These are phyloP conservation scores for Tuctoria greenei DNA, from an alignment of 176 grass and related monocot genomes.

Conservation along the genomic window DNA sequence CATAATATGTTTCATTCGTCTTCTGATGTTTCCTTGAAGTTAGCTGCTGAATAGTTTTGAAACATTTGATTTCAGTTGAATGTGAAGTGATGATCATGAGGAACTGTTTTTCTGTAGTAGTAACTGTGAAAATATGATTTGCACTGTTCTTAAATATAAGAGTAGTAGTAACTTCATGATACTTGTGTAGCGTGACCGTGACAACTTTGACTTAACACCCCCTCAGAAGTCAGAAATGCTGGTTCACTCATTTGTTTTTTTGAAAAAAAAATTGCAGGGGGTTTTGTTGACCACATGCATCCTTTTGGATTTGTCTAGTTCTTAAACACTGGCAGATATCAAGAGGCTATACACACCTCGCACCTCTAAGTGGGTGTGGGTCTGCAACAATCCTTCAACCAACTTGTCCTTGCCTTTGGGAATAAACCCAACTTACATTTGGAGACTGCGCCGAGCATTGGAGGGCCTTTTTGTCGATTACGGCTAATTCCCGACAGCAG, in stretches of 20 bases:
- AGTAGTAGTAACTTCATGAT: neutral
- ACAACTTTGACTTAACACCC: neutral
- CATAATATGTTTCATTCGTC: too few relatives aligned
- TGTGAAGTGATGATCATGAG: too few relatives aligned
- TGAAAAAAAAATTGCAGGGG: slow-evolving; percentile 20
- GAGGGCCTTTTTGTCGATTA: slow-evolving; percentile 75
- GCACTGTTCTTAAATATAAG: too few relatives aligned
- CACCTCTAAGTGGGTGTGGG: slow-evolving; percentile 83
- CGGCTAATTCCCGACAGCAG: slow-evolving; percentile 52
- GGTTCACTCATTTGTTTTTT: slow-evolving; percentile 5
- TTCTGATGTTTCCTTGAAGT: too few relatives aligned
- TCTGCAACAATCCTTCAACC: slow-evolving; percentile 36
- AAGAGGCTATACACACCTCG: slow-evolving; percentile 44
- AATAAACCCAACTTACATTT: slow-evolving; percentile 60
- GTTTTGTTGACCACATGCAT: slow-evolving; percentile 15
- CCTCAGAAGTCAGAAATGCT: neutral
- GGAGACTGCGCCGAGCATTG: slow-evolving; percentile 62
- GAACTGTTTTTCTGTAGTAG: too few relatives aligned
- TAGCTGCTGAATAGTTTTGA: too few relatives aligned
- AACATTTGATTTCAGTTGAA: too few relatives aligned
- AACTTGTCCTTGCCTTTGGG: slow-evolving; percentile 49
- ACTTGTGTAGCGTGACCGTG: neutral
- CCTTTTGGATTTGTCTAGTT: slow-evolving; percentile 46
- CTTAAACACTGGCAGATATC: slow-evolving; percentile 62
- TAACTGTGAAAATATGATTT: too few relatives aligned